These are phyloP conservation scores for Salix exigua DNA, from an alignment of 345 rosid species.

Conservation along the genomic window DNA sequence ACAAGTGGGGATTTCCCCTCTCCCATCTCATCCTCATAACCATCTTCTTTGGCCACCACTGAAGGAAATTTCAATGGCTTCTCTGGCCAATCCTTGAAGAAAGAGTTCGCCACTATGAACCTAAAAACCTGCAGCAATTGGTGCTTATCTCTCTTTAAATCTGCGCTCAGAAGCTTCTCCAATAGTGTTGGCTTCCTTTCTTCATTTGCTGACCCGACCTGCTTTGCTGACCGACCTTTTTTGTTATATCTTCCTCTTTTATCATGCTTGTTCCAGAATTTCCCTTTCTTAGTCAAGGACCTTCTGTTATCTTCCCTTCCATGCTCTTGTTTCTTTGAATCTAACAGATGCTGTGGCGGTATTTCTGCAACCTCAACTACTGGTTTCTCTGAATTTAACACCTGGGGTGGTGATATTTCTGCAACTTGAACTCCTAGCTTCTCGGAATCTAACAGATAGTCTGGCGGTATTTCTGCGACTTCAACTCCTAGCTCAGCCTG, in stretches of 20 bases:
- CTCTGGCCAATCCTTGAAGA: constrained; percentile 60
- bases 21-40: constrained; percentile 21
- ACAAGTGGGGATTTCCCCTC: constrained; percentile 23
- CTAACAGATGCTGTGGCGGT: constrained; percentile 60
- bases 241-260: constrained; percentile 44
- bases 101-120: constrained; percentile 68
- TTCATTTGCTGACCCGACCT: constrained; percentile 16
- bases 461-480: constrained; percentile 84
- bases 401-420: constrained; percentile 73
- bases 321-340: constrained; percentile 35
- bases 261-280: constrained; percentile 38
- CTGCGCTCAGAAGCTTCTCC: constrained; percentile 74
- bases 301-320: constrained; percentile 28
- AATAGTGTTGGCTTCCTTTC: constrained; percentile 58
- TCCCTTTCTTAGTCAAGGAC: constrained; percentile 31
- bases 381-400: constrained; percentile 40
- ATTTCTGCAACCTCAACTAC: constrained; percentile 92
- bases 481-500: constrained; percentile 89
- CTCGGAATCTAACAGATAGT: constrained; percentile 53
- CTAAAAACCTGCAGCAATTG: constrained; percentile 64
- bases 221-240: constrained; percentile 29
- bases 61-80: constrained; percentile 55
- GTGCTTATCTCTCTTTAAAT: constrained; percentile 60
- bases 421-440: constrained; percentile 74
- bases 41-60: constrained; percentile 51